Evolutionary conservation across 768 basidiomycete genomes (phyloP).

Genomic region (Termitomyces sp.): DNA sequence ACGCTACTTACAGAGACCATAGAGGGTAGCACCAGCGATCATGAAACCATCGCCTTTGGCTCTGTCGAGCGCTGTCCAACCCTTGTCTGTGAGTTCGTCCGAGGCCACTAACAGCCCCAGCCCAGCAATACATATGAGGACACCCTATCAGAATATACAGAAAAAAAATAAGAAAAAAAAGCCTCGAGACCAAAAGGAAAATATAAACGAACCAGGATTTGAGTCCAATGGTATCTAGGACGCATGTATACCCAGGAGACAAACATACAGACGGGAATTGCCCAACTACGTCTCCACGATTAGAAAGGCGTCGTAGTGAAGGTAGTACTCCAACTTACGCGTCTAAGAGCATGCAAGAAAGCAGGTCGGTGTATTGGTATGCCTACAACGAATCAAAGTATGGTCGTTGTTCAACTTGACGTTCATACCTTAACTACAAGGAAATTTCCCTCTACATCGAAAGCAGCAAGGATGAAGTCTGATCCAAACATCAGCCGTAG

Average conservation of each 20-base stretch:
- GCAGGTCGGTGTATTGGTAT: slow-evolving; percentile 79
- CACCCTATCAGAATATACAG: slow-evolving; percentile 39
- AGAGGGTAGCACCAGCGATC: slow-evolving; percentile 80
- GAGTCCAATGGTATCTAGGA: slow-evolving; percentile 77
- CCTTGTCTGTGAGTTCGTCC: slow-evolving; percentile 73
- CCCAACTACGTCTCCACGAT: slow-evolving; percentile 49
- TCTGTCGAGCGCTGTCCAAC: slow-evolving; percentile 56
- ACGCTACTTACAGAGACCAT: slow-evolving; percentile 68
- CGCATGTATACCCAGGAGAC: slow-evolving; percentile 83
- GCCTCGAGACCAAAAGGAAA: neutral
- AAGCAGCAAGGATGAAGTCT: slow-evolving; percentile 76
- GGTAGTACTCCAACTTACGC: slow-evolving; percentile 41
- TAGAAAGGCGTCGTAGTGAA: neutral
- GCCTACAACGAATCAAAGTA: slow-evolving; percentile 35
- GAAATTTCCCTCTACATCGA: slow-evolving; percentile 88
- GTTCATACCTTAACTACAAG: slow-evolving; percentile 63
- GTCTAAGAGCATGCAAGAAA: slow-evolving; percentile 91
- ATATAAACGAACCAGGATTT: slow-evolving; percentile 50
- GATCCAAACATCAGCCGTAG: neutral
- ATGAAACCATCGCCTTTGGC: slow-evolving; percentile 84
- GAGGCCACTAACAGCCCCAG: slow-evolving; percentile 77
- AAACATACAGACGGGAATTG: slow-evolving; percentile 81
- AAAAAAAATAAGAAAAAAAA: neutral
- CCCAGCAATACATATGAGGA: slow-evolving; percentile 67
- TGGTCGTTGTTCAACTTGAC: neutral